Base-by-base conservation (phyloP, 2,329 filamentous ascomycete genomes). In the Macrophomina pseudophaseolina region DNA sequence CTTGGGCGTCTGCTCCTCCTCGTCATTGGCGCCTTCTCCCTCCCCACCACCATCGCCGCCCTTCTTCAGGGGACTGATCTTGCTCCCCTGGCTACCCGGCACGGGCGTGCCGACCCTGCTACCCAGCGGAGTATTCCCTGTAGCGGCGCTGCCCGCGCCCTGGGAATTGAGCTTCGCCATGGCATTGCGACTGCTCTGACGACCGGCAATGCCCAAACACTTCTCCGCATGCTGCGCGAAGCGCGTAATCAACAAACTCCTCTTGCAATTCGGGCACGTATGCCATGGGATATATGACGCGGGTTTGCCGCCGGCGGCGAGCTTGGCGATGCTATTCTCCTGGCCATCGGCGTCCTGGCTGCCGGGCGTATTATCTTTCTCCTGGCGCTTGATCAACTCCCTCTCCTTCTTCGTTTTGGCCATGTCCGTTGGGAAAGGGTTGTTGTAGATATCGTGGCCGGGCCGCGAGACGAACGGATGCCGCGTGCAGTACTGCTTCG, bases 381-480 rank as follows among this genome's bases (percentile, higher is more conserved):
- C 78, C 28, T 74, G 74, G 70, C 78, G 78, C 74, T 80, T 76
- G 66, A 79, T 75, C 63, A 80, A 73, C 76, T 88, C 87, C 81
- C 89, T 88, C 76, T 89, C 90, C 83, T 91, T 93, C 85, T 80
- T 84, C 71, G 90, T 93, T 82, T 91, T 91, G 68, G 90, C 91
- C 68, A 90, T 86, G 28, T 90, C 89, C 18, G 88, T 88, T 14
- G 91, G 89, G 85, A 91, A 94, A 33, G 90, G 91, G 78, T 93
- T 92, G 60, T 90, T 91, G 78, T 93, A 93, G 70, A 94, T 92
- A 77, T 94, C 91, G 79, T 89, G 91, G 68, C 90, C 90, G 2
- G 88, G 84, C 75, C 91, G 89, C 71, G 91, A 87, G 68, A 92
- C 91, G 82, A 90, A 94, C 0, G 91, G 91, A 68, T 90, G 88